Percentiles rank a stretch among this genome's conserved stretches.
These are phyloP conservation scores for Emericellopsis terricola DNA, from an alignment of 495 filamentous ascomycete genomes.

Conservation along the genomic window DNA sequence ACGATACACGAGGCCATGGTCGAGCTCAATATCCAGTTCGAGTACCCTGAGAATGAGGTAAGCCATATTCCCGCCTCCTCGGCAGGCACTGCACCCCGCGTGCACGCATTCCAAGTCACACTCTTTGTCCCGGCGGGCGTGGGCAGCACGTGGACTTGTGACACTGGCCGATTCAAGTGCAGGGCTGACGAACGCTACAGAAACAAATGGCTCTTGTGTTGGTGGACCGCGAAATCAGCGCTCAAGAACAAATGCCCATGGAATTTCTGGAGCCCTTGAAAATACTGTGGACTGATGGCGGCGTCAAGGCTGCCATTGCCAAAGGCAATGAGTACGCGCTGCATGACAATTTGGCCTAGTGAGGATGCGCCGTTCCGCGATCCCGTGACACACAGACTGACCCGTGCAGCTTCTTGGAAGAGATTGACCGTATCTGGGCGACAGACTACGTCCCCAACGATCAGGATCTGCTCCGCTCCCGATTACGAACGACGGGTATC, in stretches of 20 bases:
- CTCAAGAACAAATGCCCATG: conserved; percentile 51
- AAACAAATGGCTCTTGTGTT: conserved; percentile 34
- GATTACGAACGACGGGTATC: conserved; percentile 87
- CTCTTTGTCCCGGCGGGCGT: too few species aligned
- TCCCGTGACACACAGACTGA: neutral
- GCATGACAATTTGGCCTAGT: conserved; percentile 92
- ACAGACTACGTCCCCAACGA: conserved; percentile 83
- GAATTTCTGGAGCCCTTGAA: conserved; percentile 63
- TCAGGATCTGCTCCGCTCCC: conserved; percentile 86
- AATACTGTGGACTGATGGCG: conserved; percentile 64
- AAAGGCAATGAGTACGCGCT: conserved; percentile 93
- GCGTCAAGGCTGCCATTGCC: conserved; percentile 69
- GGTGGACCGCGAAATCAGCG: conserved; percentile 56
- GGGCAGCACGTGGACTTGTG: too few species aligned
- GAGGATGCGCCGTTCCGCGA: conserved; percentile 21
- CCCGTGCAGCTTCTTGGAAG: conserved; percentile 77
- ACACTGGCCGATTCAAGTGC: too few species aligned
- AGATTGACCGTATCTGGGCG: conserved; percentile 78
- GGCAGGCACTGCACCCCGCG: too few species aligned
- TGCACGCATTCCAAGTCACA: too few species aligned
- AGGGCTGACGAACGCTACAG: too few species aligned
- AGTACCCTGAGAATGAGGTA: conserved; percentile 63
- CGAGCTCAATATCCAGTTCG: conserved; percentile 58
- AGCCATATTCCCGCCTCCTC: conserved; percentile 16
- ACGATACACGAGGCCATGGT: conserved; percentile 89